These are phyloP conservation scores for Hemisphaericaspora xylofermentans DNA, from an alignment of 1,139 yeast species.

Conservation along the genomic window DNA sequence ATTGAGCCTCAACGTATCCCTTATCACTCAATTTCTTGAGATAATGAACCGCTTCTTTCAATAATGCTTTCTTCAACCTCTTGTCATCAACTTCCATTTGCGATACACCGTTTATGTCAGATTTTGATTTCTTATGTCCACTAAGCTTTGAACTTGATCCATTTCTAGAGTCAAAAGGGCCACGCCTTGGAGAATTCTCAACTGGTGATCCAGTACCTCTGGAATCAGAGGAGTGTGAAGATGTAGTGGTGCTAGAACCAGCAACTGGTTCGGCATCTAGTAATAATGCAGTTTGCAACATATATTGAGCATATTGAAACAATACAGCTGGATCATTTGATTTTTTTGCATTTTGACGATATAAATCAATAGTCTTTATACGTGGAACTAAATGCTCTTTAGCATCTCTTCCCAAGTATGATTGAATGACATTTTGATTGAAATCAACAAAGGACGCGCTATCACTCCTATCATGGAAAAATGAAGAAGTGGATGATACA, in stretches of 20 bases:
- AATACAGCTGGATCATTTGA: slow-evolving; percentile 82
- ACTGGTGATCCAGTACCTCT: slow-evolving; percentile 13
- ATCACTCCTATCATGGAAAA: slow-evolving; percentile 35
- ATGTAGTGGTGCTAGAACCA: slow-evolving; percentile 6
- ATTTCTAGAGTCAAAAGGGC: slow-evolving; percentile 14
- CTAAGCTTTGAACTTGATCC: slow-evolving; percentile 5
- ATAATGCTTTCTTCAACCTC: slow-evolving; percentile 45
- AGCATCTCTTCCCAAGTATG: slow-evolving; percentile 52
- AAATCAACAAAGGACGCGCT: slow-evolving; percentile 39
- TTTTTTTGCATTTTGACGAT: slow-evolving; percentile 80
- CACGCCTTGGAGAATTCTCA: slow-evolving; percentile 28
- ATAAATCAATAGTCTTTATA: slow-evolving; percentile 82
- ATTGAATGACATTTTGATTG: slow-evolving; percentile 43
- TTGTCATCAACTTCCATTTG: slow-evolving; percentile 24
- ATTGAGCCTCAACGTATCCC: slow-evolving; percentile 89
- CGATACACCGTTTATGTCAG: slow-evolving; percentile 17
- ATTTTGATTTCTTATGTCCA: slow-evolving; percentile 20
- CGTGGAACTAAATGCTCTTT: slow-evolving; percentile 64
- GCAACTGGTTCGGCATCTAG: slow-evolving; percentile 33
- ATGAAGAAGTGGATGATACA: slow-evolving; percentile 41
- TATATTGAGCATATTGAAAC: slow-evolving; percentile 88
- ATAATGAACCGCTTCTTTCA: slow-evolving; percentile 75
- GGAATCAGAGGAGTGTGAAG: slow-evolving; percentile 16
- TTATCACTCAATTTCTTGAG: slow-evolving; percentile 73
- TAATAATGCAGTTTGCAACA: slow-evolving; percentile 79